Evolutionary conservation across 495 filamentous ascomycete genomes (phyloP), one percentile per base, ranked within the genome.

Genomic region (Astrothelium macrocarpum): DNA sequence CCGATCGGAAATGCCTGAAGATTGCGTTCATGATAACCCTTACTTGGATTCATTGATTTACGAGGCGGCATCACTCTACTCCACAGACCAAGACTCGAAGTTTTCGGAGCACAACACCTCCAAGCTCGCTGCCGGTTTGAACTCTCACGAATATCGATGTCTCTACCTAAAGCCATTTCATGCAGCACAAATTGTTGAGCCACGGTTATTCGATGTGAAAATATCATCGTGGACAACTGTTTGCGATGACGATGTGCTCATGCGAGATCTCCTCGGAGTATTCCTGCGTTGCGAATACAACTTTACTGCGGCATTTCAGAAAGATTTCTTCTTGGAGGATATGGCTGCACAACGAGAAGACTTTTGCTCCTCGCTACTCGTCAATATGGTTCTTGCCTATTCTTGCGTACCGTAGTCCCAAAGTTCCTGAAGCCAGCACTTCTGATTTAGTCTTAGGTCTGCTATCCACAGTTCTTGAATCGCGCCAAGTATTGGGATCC

Each of bases 401-500:
- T 25, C 32, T 29, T 62, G 60, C 34, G 60, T 62, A 46, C 28
- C n/a, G 43, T 18, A 14, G 32, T 16, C 2, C 14, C 45, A 25
- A 42, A 2, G 32, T 25, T 45, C 32, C 14, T 39, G 5, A 39
- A 39, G 14, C 14, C 5, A 5, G 34, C 34, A n/a, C 16, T 5
- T 46, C 39, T 29, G 14, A 39, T 62, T 14, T 5, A 45, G 16
- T n/a, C 28, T 45, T 29, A 3, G 16, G n/a, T 62, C 36, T 32
- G 20, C 25, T 49, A 18, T 49, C 43, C 10, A 18, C n/a, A 20
- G 3, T 49, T 62, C 20, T 23, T n/a, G 2, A 32, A 62, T 26
- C 60, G 60, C 7, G 12, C 25, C 32, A 36, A 62, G 20, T 62
- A 62, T 36, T 62, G 60, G 60, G 46, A 62, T 26, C 60, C 60